Conservation (phyloP, 1,284 basidiomycete species). For the Papiliotrema fonsecae region DNA sequence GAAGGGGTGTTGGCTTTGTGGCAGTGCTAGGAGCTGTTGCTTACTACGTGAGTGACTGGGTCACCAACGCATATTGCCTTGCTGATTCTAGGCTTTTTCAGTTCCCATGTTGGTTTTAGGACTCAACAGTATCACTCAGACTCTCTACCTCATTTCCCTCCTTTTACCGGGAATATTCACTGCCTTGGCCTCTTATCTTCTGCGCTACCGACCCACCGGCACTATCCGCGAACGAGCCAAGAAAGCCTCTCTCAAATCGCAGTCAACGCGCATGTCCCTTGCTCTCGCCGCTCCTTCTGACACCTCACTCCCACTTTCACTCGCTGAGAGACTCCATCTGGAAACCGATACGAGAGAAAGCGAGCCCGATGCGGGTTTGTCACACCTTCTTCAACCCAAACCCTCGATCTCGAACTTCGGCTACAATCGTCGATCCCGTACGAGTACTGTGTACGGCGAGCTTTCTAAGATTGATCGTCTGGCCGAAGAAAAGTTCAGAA, state of each 20-base stretch:
- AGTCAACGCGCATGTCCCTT: conserved; percentile 25
- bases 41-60: conserved; percentile 23
- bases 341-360: conserved; percentile 12
- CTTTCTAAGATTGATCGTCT: conserved; percentile 12
- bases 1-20: conserved; percentile 22
- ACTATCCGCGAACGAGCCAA: conserved; percentile 5
- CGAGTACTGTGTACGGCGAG: conserved; percentile 25
- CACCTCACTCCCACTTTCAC: conserved; percentile 23
- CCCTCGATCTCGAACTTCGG: conserved; percentile 29
- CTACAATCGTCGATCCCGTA: conserved; percentile 7
- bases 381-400: conserved; percentile 25
- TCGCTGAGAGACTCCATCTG: conserved; percentile 31
- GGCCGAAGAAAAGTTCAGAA: conserved; percentile 21
- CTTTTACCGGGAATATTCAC: conserved; percentile 26
- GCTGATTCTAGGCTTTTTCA: conserved; percentile 18
- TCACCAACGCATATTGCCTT: background rate
- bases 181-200: conserved; percentile 20
- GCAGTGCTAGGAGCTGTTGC: conserved; percentile 14
- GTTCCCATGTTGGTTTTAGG: conserved; percentile 21
- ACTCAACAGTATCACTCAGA: conserved; percentile 8
- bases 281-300: conserved; percentile 26
- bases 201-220: conserved; percentile 20
- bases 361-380: conserved; percentile 8
- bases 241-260: conserved; percentile 14
- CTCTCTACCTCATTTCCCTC: conserved; percentile 22